Base-by-base conservation (phyloP, 257 asterid genomes). In the Scutellaria barbata region DNA sequence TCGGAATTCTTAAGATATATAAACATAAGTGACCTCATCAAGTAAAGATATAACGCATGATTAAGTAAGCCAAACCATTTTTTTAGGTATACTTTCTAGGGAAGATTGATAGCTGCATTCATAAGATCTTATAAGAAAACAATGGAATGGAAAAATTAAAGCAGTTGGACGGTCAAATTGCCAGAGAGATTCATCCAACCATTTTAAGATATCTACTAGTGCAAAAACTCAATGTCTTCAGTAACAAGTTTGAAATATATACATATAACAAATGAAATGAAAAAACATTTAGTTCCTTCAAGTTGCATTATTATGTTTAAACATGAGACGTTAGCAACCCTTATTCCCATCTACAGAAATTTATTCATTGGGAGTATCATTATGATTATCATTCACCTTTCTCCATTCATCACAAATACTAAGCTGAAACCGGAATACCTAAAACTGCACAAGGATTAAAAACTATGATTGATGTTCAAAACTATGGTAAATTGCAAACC, bases 261-360 rank as follows among this genome's bases (percentile, higher is more conserved):
- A 17, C 5, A 45, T 25, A 25, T 25, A 25, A 37, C 47, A 48
- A 12, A 50, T 46, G 3, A 61, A 50, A 51, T 0, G 37, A 12
- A 10, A 30, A 10, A 41, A 47, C 35, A 25, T 12, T 30, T 33
- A 57, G 69, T 37, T 37, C 63, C 74, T 74, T 37, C 69, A 50
- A 66, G 3, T 35, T 48, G 72, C 72, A 66, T 48, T 30, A n/a
- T 5, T n/a, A 66, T n/a, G 47, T 8, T 30, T 52, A 48, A 14
- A 39, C 30, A 10, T 10, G 10, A 50, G 48, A 48, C 5, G 12
- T 17, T 5, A 64, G 58, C 57, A 64, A 13, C 22, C 43, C 11
- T 1, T 22, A 18, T 8, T 25, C 25, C 12, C 57, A 64, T 30
- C 47, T 48, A 47, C 43, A 25, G 35, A 50, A 50, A 33, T 47